Conservation (phyloP, 2,329 filamentous ascomycete species). For the Nannizzia gypsea region DNA sequence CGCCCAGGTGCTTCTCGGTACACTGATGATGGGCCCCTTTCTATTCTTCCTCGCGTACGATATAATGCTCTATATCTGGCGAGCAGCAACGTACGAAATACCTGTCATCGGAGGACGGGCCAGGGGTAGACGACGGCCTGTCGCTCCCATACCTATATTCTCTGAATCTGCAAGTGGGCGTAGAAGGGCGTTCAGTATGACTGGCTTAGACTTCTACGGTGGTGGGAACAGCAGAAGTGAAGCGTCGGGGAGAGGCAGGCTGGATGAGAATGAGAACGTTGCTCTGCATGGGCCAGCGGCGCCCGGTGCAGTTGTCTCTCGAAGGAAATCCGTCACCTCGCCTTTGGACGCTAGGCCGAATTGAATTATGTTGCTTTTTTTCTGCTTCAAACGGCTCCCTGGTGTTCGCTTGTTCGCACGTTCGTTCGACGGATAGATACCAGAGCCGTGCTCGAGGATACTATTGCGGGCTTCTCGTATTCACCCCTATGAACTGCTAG, state of each 20-base stretch:
- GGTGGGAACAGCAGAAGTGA: conserved; percentile 1
- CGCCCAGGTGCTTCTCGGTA: conserved; percentile 47
- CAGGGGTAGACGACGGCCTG: conserved; percentile 46
- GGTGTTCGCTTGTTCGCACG: background rate
- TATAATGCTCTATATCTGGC: conserved; percentile 49
- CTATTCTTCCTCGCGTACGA: conserved; percentile 52
- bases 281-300: background rate
- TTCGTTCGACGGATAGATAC: no score
- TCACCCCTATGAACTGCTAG: background rate
- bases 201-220: conserved; percentile 15
- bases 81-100: conserved; percentile 46
- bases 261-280: background rate
- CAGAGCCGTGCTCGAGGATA: background rate
- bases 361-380: background rate
- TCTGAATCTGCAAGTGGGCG: conserved; percentile 43
- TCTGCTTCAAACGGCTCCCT: background rate
- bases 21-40: conserved; percentile 53
- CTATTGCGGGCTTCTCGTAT: background rate
- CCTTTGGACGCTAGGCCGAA: background rate
- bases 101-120: conserved; percentile 51
- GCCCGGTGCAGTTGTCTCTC: background rate
- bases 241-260: background rate
- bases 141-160: conserved; percentile 52
- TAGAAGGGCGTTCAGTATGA: conserved; percentile 22
- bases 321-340: background rate